Percentiles rank a stretch among this genome's conserved stretches.
phyloP scores from a whole-genome alignment of 768 basidiomycete species.

The Mycena latifolia region DNA sequence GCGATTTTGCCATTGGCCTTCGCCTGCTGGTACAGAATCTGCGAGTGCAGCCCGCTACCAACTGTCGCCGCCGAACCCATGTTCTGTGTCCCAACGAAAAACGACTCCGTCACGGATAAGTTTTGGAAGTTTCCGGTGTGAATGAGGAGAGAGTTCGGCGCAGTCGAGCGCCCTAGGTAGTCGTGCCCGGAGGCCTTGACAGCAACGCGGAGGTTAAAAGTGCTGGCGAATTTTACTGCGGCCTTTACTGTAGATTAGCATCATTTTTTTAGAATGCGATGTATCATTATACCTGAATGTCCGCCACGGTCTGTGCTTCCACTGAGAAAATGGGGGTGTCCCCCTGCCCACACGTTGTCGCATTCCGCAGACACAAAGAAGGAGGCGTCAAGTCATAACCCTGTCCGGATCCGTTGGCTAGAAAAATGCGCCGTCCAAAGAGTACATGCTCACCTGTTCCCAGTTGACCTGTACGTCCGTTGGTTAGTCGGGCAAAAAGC shows the following conservation, averaged over 20 bases:
- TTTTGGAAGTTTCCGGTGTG: slow-evolving; percentile 42
- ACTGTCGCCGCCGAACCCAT: slow-evolving; percentile 41
- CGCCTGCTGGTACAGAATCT: slow-evolving; percentile 36
- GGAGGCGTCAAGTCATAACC: slow-evolving; percentile 26
- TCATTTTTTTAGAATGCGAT: neutral
- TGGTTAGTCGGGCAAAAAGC: slow-evolving; percentile 1
- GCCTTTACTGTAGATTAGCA: neutral
- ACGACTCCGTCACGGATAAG: slow-evolving; percentile 43
- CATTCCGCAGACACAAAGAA: slow-evolving; percentile 27
- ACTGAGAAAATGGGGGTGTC: slow-evolving; percentile 56
- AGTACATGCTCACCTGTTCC: neutral
- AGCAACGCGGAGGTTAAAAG: neutral
- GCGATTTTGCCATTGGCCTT: slow-evolving; percentile 41
- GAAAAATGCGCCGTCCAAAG: neutral
- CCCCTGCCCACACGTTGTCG: slow-evolving; percentile 55
- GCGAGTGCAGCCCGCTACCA: slow-evolving; percentile 40
- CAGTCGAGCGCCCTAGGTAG: neutral
- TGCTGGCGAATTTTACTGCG: neutral
- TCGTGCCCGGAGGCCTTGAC: neutral
- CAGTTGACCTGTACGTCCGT: neutral
- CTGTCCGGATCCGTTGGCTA: neutral
- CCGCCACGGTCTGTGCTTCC: slow-evolving; percentile 51
- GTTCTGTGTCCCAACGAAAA: slow-evolving; percentile 33
- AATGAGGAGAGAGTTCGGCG: neutral
- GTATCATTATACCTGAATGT: slow-evolving; percentile 43